Evolutionary conservation across 2,329 filamentous ascomycete genomes (phyloP).

Genomic region (Mycosphaerella arachidis): DNA sequence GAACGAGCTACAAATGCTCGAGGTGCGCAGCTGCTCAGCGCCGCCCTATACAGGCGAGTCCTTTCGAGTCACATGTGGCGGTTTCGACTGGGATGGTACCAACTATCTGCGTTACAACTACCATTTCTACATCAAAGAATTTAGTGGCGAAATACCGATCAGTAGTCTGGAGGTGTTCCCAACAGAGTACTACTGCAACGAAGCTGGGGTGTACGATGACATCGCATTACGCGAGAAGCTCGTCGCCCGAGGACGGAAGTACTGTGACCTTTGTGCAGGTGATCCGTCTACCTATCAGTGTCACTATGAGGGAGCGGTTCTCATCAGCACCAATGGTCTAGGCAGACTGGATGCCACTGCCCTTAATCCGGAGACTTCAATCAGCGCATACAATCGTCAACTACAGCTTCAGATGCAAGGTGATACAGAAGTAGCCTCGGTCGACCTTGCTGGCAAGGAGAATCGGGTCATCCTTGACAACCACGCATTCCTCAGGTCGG

Average conservation of each 20-base stretch:
- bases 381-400: too few relatives aligned
- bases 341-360: not conserved
- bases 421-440: not conserved
- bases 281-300: not conserved
- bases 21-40: not conserved
- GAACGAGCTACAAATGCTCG: conserved; percentile 3
- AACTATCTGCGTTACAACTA: conserved; percentile 5
- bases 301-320: not conserved
- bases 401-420: too few relatives aligned
- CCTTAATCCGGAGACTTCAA: too few relatives aligned
- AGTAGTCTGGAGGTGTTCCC: conserved; percentile 7
- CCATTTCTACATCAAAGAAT: conserved; percentile 1
- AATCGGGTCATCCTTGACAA: not conserved
- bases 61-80: not conserved
- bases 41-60: not conserved
- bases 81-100: conserved; percentile 10
- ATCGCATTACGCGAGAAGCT: not conserved
- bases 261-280: not conserved
- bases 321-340: not conserved
- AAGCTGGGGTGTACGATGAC: not conserved
- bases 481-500: not conserved
- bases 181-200: not conserved
- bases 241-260: not conserved
- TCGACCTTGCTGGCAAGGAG: not conserved
- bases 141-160: not conserved